Conservation (phyloP, 2,329 filamentous ascomycete genomes). For the Colletotrichum sansevieriae region DNA sequence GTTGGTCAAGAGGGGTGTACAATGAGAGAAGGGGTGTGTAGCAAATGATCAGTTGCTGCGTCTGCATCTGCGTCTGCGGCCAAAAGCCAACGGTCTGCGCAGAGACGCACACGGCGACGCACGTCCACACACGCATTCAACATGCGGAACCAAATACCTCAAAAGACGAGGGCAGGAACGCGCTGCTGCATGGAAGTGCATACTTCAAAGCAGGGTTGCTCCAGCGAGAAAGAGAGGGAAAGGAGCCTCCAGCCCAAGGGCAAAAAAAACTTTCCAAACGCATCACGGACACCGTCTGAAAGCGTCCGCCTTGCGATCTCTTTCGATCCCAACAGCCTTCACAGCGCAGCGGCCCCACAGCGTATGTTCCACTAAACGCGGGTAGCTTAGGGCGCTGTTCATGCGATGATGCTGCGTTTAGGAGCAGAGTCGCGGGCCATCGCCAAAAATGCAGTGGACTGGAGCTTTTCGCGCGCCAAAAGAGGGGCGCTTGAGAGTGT, state of each 20-base stretch:
- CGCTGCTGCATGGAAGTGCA: constrained; percentile 11
- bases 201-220: constrained; percentile 13
- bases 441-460: not conserved
- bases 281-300: constrained; percentile 26
- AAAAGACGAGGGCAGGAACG: not conserved
- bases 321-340: constrained; percentile 18
- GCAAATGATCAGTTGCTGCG: not conserved
- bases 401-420: constrained; percentile 32
- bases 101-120: constrained; percentile 20
- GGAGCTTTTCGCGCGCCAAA: constrained; percentile 10
- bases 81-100: constrained; percentile 37
- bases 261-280: constrained; percentile 2
- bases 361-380: constrained; percentile 27
- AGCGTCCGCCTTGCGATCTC: constrained; percentile 23
- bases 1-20: constrained; percentile 19
- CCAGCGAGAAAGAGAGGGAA: not conserved
- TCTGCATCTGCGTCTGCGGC: constrained; percentile 6
- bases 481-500: constrained; percentile 8
- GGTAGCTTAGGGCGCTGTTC: constrained; percentile 33
- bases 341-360: constrained; percentile 9
- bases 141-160: constrained; percentile 3
- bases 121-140: not conserved
- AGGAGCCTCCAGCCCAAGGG: not conserved
- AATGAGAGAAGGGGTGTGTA: constrained; percentile 1
- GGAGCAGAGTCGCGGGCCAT: constrained; percentile 2